A percentile compares a stretch with the other conserved stretches of the same genome.
phyloP scores from a whole-genome alignment of 306 rosid species.

The Cucurbita moschata region DNA sequence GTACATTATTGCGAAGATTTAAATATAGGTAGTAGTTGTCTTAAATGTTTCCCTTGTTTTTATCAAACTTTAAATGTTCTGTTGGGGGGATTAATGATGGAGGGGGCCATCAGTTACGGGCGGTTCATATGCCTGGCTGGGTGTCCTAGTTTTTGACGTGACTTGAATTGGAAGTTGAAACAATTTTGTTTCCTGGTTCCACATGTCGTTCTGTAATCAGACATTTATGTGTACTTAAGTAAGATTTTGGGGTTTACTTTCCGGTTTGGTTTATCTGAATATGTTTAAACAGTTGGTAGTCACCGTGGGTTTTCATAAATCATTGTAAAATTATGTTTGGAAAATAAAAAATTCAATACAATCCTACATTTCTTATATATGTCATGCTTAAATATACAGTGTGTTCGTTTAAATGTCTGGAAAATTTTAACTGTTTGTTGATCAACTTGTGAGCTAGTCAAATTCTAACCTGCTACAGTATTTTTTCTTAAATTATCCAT shows the following conservation, averaged over 20 bases:
- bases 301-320: not conserved
- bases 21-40: not conserved
- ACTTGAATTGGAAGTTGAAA: conserved; percentile 7
- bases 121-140: not conserved
- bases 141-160: not conserved
- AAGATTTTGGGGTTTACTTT: not conserved
- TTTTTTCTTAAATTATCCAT: not conserved
- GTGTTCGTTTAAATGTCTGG: conserved; percentile 14
- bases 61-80: not conserved
- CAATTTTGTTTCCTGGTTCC: not conserved
- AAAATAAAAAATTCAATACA: not conserved
- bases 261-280: not conserved
- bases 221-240: not conserved
- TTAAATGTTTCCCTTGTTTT: not conserved
- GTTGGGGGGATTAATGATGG: not conserved
- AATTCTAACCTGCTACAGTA: conserved; percentile 18
- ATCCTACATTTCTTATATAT: not conserved
- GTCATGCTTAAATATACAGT: not conserved
- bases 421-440: conserved; percentile 34
- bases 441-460: conserved; percentile 24
- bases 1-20: not conserved
- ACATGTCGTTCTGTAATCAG: not conserved
- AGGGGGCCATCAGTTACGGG: conserved; percentile 1
- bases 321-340: not conserved
- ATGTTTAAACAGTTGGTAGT: not conserved